These are phyloP conservation scores for Meyerozyma athensensis DNA, from an alignment of 1,139 yeast species.

Conservation along the genomic window DNA sequence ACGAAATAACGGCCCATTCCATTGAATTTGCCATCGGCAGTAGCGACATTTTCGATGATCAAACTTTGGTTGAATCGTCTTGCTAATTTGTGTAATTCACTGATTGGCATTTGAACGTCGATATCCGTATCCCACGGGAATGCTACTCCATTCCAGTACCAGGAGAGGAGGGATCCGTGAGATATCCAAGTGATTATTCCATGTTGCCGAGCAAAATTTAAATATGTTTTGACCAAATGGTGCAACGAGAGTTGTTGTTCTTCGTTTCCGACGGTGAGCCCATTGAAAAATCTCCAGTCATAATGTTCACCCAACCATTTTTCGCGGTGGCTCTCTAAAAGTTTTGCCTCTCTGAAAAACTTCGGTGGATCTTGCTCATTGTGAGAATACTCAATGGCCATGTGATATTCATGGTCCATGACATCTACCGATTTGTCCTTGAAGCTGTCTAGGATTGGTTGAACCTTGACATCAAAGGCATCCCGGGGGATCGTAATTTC, in stretches of 20 bases:
- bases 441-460: slow-evolving; percentile 8
- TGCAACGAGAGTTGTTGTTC: slow-evolving; percentile 25
- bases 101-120: slow-evolving; percentile 23
- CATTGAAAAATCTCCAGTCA: slow-evolving; percentile 39
- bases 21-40: slow-evolving; percentile 14
- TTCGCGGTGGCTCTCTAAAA: slow-evolving; percentile 16
- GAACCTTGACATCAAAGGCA: slow-evolving; percentile 15
- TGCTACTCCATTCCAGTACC: slow-evolving; percentile 25
- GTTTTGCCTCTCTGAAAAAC: slow-evolving; percentile 28
- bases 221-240: slow-evolving; percentile 26
- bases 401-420: slow-evolving; percentile 17
- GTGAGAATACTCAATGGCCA: slow-evolving; percentile 9
- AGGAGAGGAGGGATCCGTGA: slow-evolving; percentile 29
- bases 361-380: slow-evolving; percentile 23
- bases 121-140: slow-evolving; percentile 25
- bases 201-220: slow-evolving; percentile 24
- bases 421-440: slow-evolving; percentile 7
- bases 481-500: slow-evolving; percentile 12
- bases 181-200: slow-evolving; percentile 39
- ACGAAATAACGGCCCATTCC: slow-evolving; percentile 18
- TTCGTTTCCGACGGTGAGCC: slow-evolving; percentile 20
- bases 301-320: slow-evolving; percentile 38
- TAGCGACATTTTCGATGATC: slow-evolving; percentile 17
- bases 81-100: slow-evolving; percentile 36
- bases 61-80: slow-evolving; percentile 23